Evolutionary conservation across 805 yeast genomes (phyloP).

Genomic region (Lipomyces starkeyi): DNA sequence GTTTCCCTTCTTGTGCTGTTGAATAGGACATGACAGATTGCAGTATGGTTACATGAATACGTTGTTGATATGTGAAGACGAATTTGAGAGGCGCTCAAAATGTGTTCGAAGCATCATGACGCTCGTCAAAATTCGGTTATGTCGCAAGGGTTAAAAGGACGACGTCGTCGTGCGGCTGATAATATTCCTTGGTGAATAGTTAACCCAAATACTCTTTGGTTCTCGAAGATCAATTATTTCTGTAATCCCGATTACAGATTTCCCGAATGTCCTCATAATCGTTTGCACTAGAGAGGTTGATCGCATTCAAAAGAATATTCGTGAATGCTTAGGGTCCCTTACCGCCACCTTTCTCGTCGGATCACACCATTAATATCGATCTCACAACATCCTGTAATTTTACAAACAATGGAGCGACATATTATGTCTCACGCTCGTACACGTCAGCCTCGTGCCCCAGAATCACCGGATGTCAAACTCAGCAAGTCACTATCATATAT

Average conservation of each 20-base stretch:
- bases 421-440: neutral
- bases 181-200: neutral
- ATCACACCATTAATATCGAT: neutral
- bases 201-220: too few relatives aligned
- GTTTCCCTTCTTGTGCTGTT: neutral
- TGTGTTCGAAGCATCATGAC: neutral
- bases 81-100: neutral
- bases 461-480: slow-evolving; percentile 42
- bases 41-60: neutral
- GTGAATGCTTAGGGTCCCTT: neutral
- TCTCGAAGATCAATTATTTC: neutral
- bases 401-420: neutral
- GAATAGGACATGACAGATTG: neutral
- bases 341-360: neutral
- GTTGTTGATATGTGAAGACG: neutral
- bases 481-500: slow-evolving; percentile 79
- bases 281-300: neutral
- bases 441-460: slow-evolving; percentile 5
- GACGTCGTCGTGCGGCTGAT: neutral
- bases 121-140: too few relatives aligned
- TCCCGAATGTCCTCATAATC: neutral
- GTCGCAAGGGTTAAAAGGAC: too few relatives aligned
- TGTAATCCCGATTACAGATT: neutral
- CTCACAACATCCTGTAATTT: neutral
- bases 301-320: neutral